Evolutionary conservation across 768 basidiomycete genomes (phyloP), one percentile per base, ranked within the genome.

Genomic region (Inosperma sp.): DNA sequence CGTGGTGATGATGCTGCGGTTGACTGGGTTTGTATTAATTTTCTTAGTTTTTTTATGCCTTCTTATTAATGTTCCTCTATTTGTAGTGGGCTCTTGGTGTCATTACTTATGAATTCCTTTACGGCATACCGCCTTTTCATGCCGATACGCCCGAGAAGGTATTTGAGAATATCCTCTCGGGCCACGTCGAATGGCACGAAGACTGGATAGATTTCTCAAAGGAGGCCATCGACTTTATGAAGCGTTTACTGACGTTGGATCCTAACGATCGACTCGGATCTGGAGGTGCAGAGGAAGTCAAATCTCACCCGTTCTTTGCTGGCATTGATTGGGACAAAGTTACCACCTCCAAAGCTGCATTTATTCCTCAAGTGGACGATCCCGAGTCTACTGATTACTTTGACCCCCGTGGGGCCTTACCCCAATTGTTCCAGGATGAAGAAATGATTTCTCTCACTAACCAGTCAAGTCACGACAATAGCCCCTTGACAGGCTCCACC

Each of bases 381-480:
- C 93, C 94, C 4, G 94, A 97, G 70, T 95, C 93, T 17, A 99
- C 96, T n/a, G 96, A 99, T 66, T 99, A 99, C 71, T 99, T 99
- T 61, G 96, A 99, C 70, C 82, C 93, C 54, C 84, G 96, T 36
- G 96, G 96, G 3, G 95, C 95, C 13, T 82, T 89, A 36, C 82
- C 86, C 25, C 89, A 93, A 62, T 71, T 90, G 29, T 96, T 98
- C 78, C 86, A 92, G 40, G 95, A 97, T 52, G 91, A 94, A 40
- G 91, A 93, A 43, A 74, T 76, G 35, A 62, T 81, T 56, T 69
- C 80, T 46, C 65, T 83, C 45, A 70, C 82, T n/a, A 75, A 72
- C 23, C 74, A 76, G 52, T 66, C 71, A 14, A 64, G 64, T 14
- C 56, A 72, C 44, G 85, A 86, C 51, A 74, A n/a, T n/a, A n/a